These are phyloP conservation scores for Lupinus albus DNA, from an alignment of 306 rosid species.

Conservation along the genomic window DNA sequence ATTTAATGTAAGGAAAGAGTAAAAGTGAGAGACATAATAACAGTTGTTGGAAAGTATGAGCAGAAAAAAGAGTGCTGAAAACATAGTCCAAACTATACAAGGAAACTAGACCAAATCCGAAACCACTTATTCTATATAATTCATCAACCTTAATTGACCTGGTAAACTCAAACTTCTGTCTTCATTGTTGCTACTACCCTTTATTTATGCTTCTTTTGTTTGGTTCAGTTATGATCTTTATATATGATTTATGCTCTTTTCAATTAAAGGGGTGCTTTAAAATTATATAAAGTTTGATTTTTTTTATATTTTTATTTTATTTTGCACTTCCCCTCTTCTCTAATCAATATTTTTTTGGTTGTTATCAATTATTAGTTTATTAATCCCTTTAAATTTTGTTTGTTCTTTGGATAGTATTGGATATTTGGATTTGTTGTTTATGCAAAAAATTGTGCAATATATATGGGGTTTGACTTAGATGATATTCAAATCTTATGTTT, in stretches of 20 bases:
- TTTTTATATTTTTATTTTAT: not conserved
- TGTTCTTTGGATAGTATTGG: not conserved
- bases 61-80: no score
- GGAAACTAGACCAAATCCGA: not conserved
- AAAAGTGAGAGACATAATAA: no score
- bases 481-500: slow-evolving; percentile 56
- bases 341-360: not conserved
- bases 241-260: slow-evolving; percentile 23
- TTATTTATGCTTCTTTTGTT: slow-evolving; percentile 2
- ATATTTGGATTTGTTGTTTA: slow-evolving; percentile 34
- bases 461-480: slow-evolving; percentile 62
- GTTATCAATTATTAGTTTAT: slow-evolving; percentile 1
- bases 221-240: not conserved
- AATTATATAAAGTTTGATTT: slow-evolving; percentile 34
- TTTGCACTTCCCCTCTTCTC: not conserved
- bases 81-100: not conserved
- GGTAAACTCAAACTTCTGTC: slow-evolving; percentile 48
- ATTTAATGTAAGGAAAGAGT: no score
- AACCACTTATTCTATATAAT: slow-evolving; percentile 1
- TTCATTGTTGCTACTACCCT: slow-evolving; percentile 12
- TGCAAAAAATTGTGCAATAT: slow-evolving; percentile 1
- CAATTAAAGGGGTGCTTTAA: slow-evolving; percentile 13
- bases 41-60: no score
- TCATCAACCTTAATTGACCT: slow-evolving; percentile 36
- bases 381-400: not conserved